Conservation (phyloP, 2,329 filamentous ascomycete species). For the Colletotrichum tofieldiae region DNA sequence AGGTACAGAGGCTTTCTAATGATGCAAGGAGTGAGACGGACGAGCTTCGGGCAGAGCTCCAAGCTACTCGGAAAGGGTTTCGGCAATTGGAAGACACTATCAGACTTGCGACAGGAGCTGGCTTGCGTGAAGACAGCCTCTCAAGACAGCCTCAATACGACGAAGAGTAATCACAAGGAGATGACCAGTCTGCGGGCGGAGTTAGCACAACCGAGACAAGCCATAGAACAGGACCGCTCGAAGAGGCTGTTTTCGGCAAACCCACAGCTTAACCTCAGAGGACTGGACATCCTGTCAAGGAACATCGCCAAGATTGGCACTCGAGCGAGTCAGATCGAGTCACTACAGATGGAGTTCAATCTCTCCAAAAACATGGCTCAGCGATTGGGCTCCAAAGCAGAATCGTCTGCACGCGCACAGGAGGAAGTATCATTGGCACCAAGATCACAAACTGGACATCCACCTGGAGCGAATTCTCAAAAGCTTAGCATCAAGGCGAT, state of each 20-base stretch:
- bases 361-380: slow-evolving; percentile 57
- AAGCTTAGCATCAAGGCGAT: not conserved
- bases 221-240: slow-evolving; percentile 48
- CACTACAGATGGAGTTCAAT: slow-evolving; percentile 60
- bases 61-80: slow-evolving; percentile 46
- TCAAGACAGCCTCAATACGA: slow-evolving; percentile 46
- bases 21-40: slow-evolving; percentile 42
- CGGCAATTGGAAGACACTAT: slow-evolving; percentile 45
- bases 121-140: slow-evolving; percentile 46
- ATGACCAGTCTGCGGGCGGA: slow-evolving; percentile 52
- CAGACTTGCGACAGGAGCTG: slow-evolving; percentile 46
- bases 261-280: slow-evolving; percentile 42
- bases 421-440: not conserved
- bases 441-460: not conserved
- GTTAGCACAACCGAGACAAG: slow-evolving; percentile 50
- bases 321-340: slow-evolving; percentile 57
- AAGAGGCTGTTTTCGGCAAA: slow-evolving; percentile 29
- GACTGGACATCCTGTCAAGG: slow-evolving; percentile 58
- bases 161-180: slow-evolving; percentile 51
- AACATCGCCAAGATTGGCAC: slow-evolving; percentile 57
- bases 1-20: slow-evolving; percentile 44
- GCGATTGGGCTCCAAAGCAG: slow-evolving; percentile 50
- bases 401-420: not conserved
- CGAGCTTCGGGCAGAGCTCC: slow-evolving; percentile 46
- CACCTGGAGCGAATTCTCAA: not conserved